phyloP scores from a whole-genome alignment of 768 basidiomycete genomes.

The Neoboletus subvelutipes region DNA sequence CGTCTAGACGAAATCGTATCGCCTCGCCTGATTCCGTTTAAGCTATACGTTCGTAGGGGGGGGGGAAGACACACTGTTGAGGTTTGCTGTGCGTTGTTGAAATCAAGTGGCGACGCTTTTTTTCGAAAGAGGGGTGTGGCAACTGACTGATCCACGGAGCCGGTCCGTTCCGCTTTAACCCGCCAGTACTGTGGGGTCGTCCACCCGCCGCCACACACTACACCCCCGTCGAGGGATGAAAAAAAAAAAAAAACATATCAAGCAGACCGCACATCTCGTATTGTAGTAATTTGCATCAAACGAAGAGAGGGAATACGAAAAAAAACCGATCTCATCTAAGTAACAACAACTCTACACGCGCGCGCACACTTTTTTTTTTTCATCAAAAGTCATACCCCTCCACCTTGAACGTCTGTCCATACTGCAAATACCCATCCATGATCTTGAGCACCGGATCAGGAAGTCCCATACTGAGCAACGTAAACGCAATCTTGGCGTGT shows the following conservation, averaged over 20 bases:
- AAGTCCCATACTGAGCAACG: conserved; percentile 90
- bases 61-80: not conserved
- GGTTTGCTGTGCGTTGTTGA: not conserved
- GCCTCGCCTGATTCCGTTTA: not conserved
- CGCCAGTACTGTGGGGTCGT: not conserved
- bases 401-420: conserved; percentile 84
- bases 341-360: too few species aligned
- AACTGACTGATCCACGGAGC: not conserved
- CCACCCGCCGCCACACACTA: not conserved
- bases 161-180: conserved; percentile 1
- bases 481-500: conserved; percentile 90
- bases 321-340: too few species aligned
- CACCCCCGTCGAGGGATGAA: not conserved
- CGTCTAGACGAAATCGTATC: not conserved
- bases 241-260: not conserved
- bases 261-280: too few species aligned
- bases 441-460: conserved; percentile 89
- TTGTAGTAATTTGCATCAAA: too few species aligned
- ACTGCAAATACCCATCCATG: conserved; percentile 89
- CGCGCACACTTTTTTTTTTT: not conserved
- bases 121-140: not conserved
- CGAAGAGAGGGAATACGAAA: too few species aligned
- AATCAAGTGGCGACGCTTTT: not conserved
- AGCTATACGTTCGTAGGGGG: not conserved
- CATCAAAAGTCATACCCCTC: conserved; percentile 77